Conservation (phyloP, 192 early-diverging fungal genomes). For the Entomortierella lignicola region DNA sequence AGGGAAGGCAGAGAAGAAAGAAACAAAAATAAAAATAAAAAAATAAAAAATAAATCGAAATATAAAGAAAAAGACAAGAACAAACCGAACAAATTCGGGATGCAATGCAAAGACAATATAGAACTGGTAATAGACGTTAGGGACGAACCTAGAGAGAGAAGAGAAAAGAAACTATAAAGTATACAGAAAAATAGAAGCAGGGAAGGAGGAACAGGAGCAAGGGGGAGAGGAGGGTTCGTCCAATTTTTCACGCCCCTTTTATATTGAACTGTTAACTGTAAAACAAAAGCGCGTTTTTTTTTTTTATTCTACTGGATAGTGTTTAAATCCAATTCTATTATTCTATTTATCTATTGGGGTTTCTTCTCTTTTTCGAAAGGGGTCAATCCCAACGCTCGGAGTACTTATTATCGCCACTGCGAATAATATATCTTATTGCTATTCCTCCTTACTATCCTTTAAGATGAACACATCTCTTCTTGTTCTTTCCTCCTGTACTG, state of each 20-base stretch:
- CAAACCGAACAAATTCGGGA: neutral
- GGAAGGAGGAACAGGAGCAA: neutral
- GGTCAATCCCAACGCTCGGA: neutral
- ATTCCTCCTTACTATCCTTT: too few relatives aligned
- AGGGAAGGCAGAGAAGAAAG: neutral
- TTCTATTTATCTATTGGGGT: neutral
- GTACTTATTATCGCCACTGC: neutral
- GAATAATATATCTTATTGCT: too few relatives aligned
- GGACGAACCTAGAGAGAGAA: neutral
- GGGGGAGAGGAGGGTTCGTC: neutral
- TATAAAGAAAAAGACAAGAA: neutral
- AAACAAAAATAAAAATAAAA: neutral
- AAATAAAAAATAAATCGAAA: neutral
- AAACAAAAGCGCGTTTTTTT: conserved; percentile 4
- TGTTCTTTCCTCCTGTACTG: too few relatives aligned
- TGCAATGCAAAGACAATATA: too few relatives aligned
- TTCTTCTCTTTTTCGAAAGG: neutral
- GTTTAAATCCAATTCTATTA: neutral
- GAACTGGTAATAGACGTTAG: conserved; percentile 3
- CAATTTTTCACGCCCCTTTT: conserved; percentile 10
- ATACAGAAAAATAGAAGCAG: too few relatives aligned
- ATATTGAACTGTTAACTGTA: neutral
- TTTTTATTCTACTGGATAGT: too few relatives aligned
- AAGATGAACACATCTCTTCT: too few relatives aligned
- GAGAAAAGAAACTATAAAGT: too few relatives aligned